phyloP scores from a whole-genome alignment of 1,139 yeast species.

The Zygosaccharomyces pseudobailii region DNA sequence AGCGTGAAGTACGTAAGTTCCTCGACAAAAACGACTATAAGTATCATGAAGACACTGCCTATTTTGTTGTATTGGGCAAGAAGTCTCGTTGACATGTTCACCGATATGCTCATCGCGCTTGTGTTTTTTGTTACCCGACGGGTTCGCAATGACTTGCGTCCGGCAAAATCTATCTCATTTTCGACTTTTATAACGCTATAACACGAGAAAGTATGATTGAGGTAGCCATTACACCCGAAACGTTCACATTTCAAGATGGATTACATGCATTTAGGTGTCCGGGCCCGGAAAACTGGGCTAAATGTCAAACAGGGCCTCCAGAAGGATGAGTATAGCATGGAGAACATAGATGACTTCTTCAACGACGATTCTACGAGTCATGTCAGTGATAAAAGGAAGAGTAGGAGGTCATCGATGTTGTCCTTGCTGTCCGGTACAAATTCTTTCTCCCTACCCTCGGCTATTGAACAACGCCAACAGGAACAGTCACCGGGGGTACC shows the following conservation, averaged over 20 bases:
- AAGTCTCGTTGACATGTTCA: constrained; percentile 1
- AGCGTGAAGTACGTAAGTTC: constrained; percentile 37
- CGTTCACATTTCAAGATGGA: constrained; percentile 34
- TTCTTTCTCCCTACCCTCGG: not conserved
- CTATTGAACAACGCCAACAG: not conserved
- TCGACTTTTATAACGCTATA: not conserved
- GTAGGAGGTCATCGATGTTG: constrained; percentile 24
- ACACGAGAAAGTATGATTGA: not conserved
- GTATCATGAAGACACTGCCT: constrained; percentile 44
- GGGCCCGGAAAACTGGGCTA: constrained; percentile 59
- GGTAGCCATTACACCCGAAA: not conserved
- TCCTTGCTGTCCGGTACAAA: constrained; percentile 5
- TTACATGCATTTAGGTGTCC: constrained; percentile 49
- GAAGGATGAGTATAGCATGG: constrained; percentile 70
- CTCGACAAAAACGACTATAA: constrained; percentile 37
- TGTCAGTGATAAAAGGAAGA: constrained; percentile 13
- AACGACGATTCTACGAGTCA: constrained; percentile 39
- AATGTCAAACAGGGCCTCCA: constrained; percentile 46
- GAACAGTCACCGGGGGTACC: not conserved
- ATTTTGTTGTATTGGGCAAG: constrained; percentile 43
- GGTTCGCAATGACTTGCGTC: not conserved
- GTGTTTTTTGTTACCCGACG: constrained; percentile 1
- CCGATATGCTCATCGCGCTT: not conserved
- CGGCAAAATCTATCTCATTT: not conserved
- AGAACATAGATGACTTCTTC: constrained; percentile 74